Percentiles rank a stretch among this genome's conserved stretches.
These are phyloP conservation scores for Curvularia sp. DNA, from an alignment of 2,329 filamentous ascomycete species.

Conservation along the genomic window DNA sequence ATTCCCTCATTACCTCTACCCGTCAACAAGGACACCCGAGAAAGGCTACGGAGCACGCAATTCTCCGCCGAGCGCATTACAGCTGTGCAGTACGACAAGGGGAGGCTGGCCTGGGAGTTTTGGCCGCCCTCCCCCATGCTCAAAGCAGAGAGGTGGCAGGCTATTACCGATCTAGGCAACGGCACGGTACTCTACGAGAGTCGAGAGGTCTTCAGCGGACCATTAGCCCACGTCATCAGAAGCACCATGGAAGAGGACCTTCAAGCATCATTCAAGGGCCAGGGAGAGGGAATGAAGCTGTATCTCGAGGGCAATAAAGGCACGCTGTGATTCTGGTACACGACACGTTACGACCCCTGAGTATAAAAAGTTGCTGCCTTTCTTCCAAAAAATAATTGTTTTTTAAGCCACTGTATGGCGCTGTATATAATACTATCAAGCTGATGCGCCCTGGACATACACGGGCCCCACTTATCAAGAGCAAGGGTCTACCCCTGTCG, in stretches of 20 bases:
- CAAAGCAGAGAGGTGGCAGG: conserved; percentile 39
- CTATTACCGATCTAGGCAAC: conserved; percentile 31
- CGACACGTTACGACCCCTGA: not conserved
- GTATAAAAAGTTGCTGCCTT: not conserved
- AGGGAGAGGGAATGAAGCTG: conserved; percentile 38
- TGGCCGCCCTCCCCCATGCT: conserved; percentile 17
- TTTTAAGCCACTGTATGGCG: not conserved
- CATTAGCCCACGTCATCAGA: conserved; percentile 24
- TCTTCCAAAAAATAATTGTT: not conserved
- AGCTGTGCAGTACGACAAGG: conserved; percentile 33
- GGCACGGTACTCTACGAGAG: conserved; percentile 42
- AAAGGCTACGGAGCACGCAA: conserved; percentile 34
- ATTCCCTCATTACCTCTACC: conserved; percentile 41
- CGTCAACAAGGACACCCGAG: conserved; percentile 34
- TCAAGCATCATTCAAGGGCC: conserved; percentile 38
- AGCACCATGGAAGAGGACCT: conserved; percentile 23
- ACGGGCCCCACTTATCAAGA: not conserved
- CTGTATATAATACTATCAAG: not conserved
- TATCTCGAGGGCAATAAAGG: conserved; percentile 14
- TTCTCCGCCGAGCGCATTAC: conserved; percentile 39
- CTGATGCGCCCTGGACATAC: not conserved
- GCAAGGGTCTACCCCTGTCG: conserved; percentile 11
- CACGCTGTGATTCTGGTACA: not conserved
- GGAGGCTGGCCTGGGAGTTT: conserved; percentile 39
- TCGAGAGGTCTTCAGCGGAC: conserved; percentile 38